Conservation (phyloP, 2,329 filamentous ascomycete genomes). For the Ceratocystis diversiconidia region DNA sequence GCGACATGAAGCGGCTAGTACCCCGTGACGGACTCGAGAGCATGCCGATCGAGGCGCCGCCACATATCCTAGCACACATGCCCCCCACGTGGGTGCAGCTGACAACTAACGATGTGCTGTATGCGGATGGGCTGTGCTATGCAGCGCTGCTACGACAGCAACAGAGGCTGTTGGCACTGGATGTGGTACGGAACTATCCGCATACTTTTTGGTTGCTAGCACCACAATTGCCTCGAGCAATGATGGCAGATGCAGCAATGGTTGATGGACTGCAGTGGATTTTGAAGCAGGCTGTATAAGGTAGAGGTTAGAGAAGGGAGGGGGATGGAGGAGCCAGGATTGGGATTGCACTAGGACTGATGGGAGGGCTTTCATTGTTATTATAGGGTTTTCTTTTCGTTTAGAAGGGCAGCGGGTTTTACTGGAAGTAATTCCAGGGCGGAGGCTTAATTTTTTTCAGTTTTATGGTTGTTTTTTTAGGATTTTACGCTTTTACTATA, state of each 20-base stretch:
- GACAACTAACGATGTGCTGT: constrained; percentile 37
- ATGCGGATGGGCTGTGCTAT: constrained; percentile 38
- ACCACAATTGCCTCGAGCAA: constrained; percentile 29
- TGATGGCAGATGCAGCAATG: constrained; percentile 31
- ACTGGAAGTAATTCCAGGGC: no score
- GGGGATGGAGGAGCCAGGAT: background rate
- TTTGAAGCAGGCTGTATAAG: background rate
- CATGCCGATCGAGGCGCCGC: constrained; percentile 30
- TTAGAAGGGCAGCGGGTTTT: no score
- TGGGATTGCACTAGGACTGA: background rate
- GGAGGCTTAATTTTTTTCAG: no score
- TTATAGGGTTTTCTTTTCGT: no score
- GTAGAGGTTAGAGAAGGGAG: background rate
- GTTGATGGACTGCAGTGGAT: constrained; percentile 31
- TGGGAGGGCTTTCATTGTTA: no score
- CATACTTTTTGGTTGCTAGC: constrained; percentile 40
- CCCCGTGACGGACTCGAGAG: constrained; percentile 29
- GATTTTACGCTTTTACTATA: no score
- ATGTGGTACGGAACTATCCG: constrained; percentile 34
- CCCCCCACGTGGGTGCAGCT: constrained; percentile 36
- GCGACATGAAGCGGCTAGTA: constrained; percentile 24
- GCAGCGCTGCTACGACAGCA: constrained; percentile 29
- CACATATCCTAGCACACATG: constrained; percentile 24
- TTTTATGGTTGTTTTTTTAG: no score
- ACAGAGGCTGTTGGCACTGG: constrained; percentile 29